Evolutionary conservation across 495 filamentous ascomycete genomes (phyloP), one percentile per base, ranked within the genome.

Genomic region (Neurospora tetraspora): DNA sequence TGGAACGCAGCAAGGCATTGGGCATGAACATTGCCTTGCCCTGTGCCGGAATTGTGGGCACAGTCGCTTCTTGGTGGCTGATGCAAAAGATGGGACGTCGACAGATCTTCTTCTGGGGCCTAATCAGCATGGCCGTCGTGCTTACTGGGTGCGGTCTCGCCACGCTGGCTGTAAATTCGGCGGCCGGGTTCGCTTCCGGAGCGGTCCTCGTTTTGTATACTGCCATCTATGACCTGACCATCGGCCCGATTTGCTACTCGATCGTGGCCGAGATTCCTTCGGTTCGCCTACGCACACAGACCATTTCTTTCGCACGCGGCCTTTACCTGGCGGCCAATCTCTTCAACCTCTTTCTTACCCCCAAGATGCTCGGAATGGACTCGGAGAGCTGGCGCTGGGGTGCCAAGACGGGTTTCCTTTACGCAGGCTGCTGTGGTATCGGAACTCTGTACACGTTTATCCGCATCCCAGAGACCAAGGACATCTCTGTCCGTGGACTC

Each of bases 201-300:
- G 81, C 81, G 14, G 81, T 90, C 69, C 83, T 90, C 70, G 77
- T 88, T 53, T 73, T 85, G 70, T 88, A 81, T 79, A 83, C 85
- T 2, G 73, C 84, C 71, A 75, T 86, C 73, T 87, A 87, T 78
- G 82, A 89, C 72, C 81, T 88, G 74, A 86, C 87, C n/a, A 85
- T 90, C 72, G 88, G 88, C 18, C 85, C 87, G 7, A 84, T 89
- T 36, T 87, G 85, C 76, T 89, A 89, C 77, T 87, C 87, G 6
- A 85, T 90, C 74, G 88, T 90, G 10, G 84, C 87, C 20, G 88
- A 90, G 74, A 77, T 89, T 4, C 84, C 86, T 2, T 86, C 88
- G 18, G 84, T 84, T 12, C 82, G 87, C 11, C 82, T 87, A 23
- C 83, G 86, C 68, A 80, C 85, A 37, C 86, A 88, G 73, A 87